Base-by-base conservation (phyloP, 768 basidiomycete genomes). In the Neoboletus brunneissimus region DNA sequence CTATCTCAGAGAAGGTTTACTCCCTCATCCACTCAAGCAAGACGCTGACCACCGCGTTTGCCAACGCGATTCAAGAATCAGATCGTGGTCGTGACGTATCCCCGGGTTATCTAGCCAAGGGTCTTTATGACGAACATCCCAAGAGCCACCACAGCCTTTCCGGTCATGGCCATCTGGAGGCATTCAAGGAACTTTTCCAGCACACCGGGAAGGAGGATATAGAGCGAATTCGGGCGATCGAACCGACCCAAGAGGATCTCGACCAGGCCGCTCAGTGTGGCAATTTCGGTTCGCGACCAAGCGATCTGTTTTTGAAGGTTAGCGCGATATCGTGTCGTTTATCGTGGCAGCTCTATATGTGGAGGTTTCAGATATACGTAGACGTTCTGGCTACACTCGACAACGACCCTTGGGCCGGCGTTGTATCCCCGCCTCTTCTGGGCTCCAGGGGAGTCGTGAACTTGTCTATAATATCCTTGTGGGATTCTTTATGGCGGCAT, bases 381-480 rank as follows among this genome's bases (percentile, higher is more conserved):
- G 82, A 87, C 48, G 78, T 83, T n/a, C 70, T 88, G 20, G 76
- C 76, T n/a, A 79, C 79, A 2, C 73, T 89, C 1, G 78, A 86
- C 23, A 68, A 69, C 53, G 76, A 85, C 58, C 81, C 83, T 1
- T 72, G 83, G 57, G 77, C 79, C 1, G 81, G 81, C 11, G 72
- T 86, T 56, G 79, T 81, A 48, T 83, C 85, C 2, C 87, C 87
- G 0, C 76, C 82, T 9, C 73, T 89, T n/a, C 70, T 88, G 50
- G 87, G 80, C 1, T 77, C 79, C 10, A 81, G 79, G 15, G 85
- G 84, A 8, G 84, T 85, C 16, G 78, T 87, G 32, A 87, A 85
- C 15, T 72, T 87, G 34, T 74, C 80, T 8, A 78, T 88, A 62
- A 75, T 87, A 62, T 86, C 85, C 18, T 71, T 83, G 76, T 78